Percentiles rank a stretch among this genome's conserved stretches.
These are phyloP conservation scores for Mortierella claussenii DNA, from an alignment of 192 early-diverging fungal species.

Conservation along the genomic window DNA sequence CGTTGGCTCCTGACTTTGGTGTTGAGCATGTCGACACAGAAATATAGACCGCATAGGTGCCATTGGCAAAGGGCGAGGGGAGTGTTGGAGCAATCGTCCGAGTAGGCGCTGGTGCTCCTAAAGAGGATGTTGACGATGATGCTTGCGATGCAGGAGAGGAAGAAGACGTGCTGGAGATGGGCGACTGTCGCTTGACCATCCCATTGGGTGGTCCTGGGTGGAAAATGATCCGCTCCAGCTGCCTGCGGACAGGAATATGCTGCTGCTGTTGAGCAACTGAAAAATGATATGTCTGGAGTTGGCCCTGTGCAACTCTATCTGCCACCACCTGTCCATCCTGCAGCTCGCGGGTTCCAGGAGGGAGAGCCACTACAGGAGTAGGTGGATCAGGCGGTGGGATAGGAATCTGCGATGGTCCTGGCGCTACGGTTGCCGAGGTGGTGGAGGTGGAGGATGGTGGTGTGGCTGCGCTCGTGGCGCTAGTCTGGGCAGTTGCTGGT, in stretches of 20 bases:
- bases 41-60: slow-evolving; percentile 41
- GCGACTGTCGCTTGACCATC: neutral
- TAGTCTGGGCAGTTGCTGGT: neutral
- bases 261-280: slow-evolving; percentile 23
- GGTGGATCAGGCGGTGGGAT: slow-evolving; percentile 13
- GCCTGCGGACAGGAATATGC: slow-evolving; percentile 27
- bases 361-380: neutral
- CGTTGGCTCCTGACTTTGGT: slow-evolving; percentile 7
- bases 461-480: neutral
- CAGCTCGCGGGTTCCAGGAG: slow-evolving; percentile 44
- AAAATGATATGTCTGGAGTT: slow-evolving; percentile 50
- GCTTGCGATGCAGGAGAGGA: neutral
- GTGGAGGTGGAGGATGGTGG: neutral
- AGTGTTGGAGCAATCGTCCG: slow-evolving; percentile 30
- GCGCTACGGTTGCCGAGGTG: neutral
- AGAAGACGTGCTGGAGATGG: neutral
- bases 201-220: slow-evolving; percentile 7
- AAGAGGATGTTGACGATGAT: neutral
- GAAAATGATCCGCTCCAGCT: slow-evolving; percentile 42
- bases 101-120: slow-evolving; percentile 8
- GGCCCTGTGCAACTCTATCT: slow-evolving; percentile 32
- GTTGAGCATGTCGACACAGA: slow-evolving; percentile 46
- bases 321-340: slow-evolving; percentile 37
- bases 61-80: slow-evolving; percentile 31
- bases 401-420: slow-evolving; percentile 5